Evolutionary conservation across 345 rosid genomes (phyloP), one percentile per base, ranked within the genome.

Genomic region (Theobroma cacao): DNA sequence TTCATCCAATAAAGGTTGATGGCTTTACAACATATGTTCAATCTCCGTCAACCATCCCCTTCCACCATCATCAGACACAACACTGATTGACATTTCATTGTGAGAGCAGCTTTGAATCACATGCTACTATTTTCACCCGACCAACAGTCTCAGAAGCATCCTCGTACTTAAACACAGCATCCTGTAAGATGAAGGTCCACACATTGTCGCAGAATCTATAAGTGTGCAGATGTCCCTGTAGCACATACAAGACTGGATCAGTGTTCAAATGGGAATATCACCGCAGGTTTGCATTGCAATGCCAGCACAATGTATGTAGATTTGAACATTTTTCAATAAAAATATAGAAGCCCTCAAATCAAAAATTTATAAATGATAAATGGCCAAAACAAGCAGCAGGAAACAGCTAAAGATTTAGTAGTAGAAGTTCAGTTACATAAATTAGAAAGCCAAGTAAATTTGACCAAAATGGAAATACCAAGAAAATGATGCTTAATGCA

Each of bases 131-230:
- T 86, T 96, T 96, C 77, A 96, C 98, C 53, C 86, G 89, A 56
- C 92, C 83, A 6, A 97, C 97, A 63, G 3, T 71, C 89, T 97
- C 98, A 66, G 28, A 87, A 22, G 80, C 30, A 0, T 93, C 99
- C 8, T 97, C 98, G 28, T 41, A 81, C 88, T 94, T 94, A 82
- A 97, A 94, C 77, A 33, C 0, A 0, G 94, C 98, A 61, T 87
- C 79, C 80, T 91, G 98, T 78, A 97, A 84, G 83, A 97, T 94
- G 89, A 97, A 97, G 60, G 99, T 97, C 99, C 99, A 97, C 18
- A 97, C 98, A 40, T 93, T 93, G 95, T 97, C 99, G 78, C 99
- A 94, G 90, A 94, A 96, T 85, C 99, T 91, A 85, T 96, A 96
- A 15, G 98, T 96, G 87, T 96, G 99, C 77, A 97, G 87, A 86